Evolutionary conservation across 2,329 filamentous ascomycete genomes (phyloP).

Genomic region (Pseudovirgaria hyperparasitica): DNA sequence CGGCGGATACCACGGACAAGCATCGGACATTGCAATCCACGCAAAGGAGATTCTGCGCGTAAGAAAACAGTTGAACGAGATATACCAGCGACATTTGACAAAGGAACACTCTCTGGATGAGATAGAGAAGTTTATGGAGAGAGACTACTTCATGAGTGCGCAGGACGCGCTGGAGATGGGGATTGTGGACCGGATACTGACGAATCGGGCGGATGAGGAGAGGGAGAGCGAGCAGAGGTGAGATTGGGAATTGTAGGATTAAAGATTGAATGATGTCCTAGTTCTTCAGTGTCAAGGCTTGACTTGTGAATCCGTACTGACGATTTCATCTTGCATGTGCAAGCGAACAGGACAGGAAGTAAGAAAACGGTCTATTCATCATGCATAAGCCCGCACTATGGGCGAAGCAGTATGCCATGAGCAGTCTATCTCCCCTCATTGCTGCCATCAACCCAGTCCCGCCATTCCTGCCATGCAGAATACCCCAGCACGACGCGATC

Average conservation of each 20-base stretch:
- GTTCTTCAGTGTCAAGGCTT: no score
- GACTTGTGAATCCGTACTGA: no score
- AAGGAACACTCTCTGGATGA: conserved; percentile 63
- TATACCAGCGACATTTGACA: conserved; percentile 79
- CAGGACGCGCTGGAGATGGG: conserved; percentile 81
- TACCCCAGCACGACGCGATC: conserved; percentile 61
- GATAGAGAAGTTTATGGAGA: conserved; percentile 90
- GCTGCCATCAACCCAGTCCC: conserved; percentile 50
- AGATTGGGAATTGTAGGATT: no score
- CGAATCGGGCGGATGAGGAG: conserved; percentile 42
- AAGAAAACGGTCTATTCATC: no score
- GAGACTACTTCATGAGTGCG: conserved; percentile 87
- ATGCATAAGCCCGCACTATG: no score
- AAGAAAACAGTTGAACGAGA: conserved; percentile 73
- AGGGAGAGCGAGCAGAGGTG: conserved; percentile 17
- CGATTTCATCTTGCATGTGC: no score
- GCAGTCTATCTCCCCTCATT: conserved; percentile 6
- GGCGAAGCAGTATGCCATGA: no score
- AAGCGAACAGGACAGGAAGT: no score
- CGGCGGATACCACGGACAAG: conserved; percentile 57
- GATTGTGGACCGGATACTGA: conserved; percentile 80
- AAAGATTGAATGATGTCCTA: no score
- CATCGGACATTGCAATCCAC: conserved; percentile 84
- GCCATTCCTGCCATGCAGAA: conserved; percentile 67
- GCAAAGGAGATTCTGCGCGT: conserved; percentile 91